These are phyloP conservation scores for Xylariaceae sp. DNA, from an alignment of 2,329 filamentous ascomycete species.

Conservation along the genomic window DNA sequence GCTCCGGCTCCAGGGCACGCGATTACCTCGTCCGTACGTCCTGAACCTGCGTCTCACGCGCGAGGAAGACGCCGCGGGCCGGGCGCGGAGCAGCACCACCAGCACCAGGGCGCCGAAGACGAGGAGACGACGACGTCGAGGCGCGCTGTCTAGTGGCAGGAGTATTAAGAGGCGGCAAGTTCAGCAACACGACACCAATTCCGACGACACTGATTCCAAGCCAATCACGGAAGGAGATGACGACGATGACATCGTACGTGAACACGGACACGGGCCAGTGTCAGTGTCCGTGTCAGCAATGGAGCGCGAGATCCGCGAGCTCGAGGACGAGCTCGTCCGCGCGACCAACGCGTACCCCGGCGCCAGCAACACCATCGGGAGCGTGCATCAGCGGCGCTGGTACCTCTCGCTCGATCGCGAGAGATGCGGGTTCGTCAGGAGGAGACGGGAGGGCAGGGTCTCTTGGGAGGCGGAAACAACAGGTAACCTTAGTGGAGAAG, in stretches of 20 bases:
- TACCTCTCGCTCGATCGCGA: slow-evolving; percentile 57
- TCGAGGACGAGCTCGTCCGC: slow-evolving; percentile 50
- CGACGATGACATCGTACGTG: slow-evolving; percentile 19
- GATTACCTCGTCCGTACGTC: slow-evolving; percentile 49
- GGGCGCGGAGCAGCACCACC: slow-evolving; percentile 19
- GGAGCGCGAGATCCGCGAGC: slow-evolving; percentile 39
- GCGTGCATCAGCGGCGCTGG: slow-evolving; percentile 63
- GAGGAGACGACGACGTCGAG: slow-evolving; percentile 21
- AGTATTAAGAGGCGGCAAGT: slow-evolving; percentile 10
- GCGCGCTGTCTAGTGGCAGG: slow-evolving; percentile 14
- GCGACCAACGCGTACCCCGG: slow-evolving; percentile 61
- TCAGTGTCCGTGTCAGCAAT: slow-evolving; percentile 30
- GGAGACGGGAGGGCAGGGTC: slow-evolving; percentile 19
- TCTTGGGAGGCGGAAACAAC: no score
- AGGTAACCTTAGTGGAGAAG: no score
- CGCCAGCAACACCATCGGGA: slow-evolving; percentile 59
- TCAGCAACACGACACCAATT: slow-evolving; percentile 10
- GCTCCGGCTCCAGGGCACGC: slow-evolving; percentile 48
- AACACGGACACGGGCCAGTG: slow-evolving; percentile 12
- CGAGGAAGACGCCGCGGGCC: slow-evolving; percentile 34
- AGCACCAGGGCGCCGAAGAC: slow-evolving; percentile 22
- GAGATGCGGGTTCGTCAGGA: slow-evolving; percentile 51
- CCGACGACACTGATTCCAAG: slow-evolving; percentile 11
- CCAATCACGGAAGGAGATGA: slow-evolving; percentile 6
- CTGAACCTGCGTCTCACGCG: slow-evolving; percentile 47